Conservation (phyloP, 1,284 basidiomycete species). For the Sporisorium scitamineum region DNA sequence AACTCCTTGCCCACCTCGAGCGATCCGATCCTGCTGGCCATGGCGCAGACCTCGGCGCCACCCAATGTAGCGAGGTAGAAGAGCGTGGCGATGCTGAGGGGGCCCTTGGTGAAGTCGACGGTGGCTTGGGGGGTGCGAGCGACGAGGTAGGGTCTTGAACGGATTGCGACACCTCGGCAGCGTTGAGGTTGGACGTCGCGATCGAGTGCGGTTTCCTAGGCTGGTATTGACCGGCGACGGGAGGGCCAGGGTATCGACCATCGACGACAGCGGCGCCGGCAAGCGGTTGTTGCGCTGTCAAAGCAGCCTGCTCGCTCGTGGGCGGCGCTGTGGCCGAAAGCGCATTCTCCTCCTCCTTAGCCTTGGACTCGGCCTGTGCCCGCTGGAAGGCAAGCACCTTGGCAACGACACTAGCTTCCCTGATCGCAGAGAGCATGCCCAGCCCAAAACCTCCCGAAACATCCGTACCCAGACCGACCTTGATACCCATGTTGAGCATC, state of each 20-base stretch:
- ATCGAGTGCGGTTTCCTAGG: slow-evolving; percentile 38
- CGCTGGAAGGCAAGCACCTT: slow-evolving; percentile 75
- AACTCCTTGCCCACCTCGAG: slow-evolving; percentile 86
- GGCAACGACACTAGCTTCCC: slow-evolving; percentile 83
- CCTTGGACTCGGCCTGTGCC: slow-evolving; percentile 43
- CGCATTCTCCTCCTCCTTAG: slow-evolving; percentile 30
- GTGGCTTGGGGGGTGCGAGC: slow-evolving; percentile 14
- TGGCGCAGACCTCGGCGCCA: slow-evolving; percentile 84
- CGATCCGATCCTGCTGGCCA: slow-evolving; percentile 80
- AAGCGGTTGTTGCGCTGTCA: slow-evolving; percentile 27
- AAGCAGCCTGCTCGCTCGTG: slow-evolving; percentile 27
- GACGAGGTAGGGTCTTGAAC: slow-evolving; percentile 39
- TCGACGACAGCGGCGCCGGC: slow-evolving; percentile 34
- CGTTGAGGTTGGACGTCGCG: slow-evolving; percentile 43
- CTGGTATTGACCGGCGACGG: slow-evolving; percentile 48
- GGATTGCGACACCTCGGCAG: slow-evolving; percentile 22
- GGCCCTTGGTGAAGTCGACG: slow-evolving; percentile 74
- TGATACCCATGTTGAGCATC: slow-evolving; percentile 85
- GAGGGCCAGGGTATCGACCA: slow-evolving; percentile 44
- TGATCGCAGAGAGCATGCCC: slow-evolving; percentile 85
- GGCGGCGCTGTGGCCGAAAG: slow-evolving; percentile 17
- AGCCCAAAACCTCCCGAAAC: slow-evolving; percentile 88
- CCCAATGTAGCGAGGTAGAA: slow-evolving; percentile 92
- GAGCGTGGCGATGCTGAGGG: slow-evolving; percentile 80
- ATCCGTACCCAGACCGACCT: slow-evolving; percentile 87